Conservation (phyloP, 345 rosid species). For the Rhizophora mangle region DNA sequence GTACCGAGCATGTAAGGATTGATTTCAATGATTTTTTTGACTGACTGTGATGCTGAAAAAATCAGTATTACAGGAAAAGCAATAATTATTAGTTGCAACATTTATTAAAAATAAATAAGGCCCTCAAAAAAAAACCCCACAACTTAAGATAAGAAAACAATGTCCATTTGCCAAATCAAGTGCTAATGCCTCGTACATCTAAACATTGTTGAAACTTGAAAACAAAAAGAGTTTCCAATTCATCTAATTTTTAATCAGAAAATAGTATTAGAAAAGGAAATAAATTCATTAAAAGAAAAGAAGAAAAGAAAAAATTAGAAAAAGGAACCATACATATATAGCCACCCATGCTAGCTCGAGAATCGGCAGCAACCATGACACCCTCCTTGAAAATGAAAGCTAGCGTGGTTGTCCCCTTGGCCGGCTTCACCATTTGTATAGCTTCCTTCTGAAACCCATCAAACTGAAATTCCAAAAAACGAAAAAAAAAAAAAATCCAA, state of each 20-base stretch:
- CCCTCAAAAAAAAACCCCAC: too few relatives aligned
- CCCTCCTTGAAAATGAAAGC: slow-evolving; percentile 95
- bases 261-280: not conserved
- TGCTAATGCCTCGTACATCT: not conserved
- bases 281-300: too few relatives aligned
- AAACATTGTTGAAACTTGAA: not conserved
- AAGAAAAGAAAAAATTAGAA: not conserved
- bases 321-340: slow-evolving; percentile 66
- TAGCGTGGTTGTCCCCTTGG: slow-evolving; percentile 93
- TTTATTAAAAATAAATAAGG: too few relatives aligned
- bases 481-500: not conserved
- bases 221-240: too few relatives aligned
- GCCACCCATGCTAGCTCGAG: slow-evolving; percentile 99
- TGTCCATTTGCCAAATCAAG: not conserved
- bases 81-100: not conserved
- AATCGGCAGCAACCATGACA: slow-evolving; percentile 98
- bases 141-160: not conserved
- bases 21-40: slow-evolving; percentile 92
- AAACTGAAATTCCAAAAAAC: slow-evolving; percentile 41
- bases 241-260: not conserved
- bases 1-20: slow-evolving; percentile 95
- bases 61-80: not conserved
- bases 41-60: slow-evolving; percentile 77
- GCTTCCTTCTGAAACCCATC: slow-evolving; percentile 90
- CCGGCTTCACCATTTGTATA: slow-evolving; percentile 88